Percentiles rank a stretch among this genome's conserved stretches.
phyloP scores from a whole-genome alignment of 352 stramenopile genomes.

The Phytophthora macrochlamydospora region DNA sequence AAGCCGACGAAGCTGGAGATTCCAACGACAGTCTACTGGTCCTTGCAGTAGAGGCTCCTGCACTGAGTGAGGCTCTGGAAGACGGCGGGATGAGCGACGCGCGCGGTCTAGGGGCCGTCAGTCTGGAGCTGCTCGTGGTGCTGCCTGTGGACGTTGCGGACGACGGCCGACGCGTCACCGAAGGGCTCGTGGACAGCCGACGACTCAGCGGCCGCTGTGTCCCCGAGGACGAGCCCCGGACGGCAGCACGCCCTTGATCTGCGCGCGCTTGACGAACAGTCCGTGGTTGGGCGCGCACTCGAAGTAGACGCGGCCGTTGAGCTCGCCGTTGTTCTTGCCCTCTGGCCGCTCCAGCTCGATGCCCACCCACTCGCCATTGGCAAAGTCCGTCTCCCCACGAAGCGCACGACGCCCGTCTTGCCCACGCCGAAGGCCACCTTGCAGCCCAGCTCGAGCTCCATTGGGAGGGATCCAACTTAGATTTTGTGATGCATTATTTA shows the following conservation, averaged over 20 bases:
- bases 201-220: conserved; percentile 45
- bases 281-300: conserved; percentile 70
- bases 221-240: conserved; percentile 19
- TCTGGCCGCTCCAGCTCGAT: conserved; percentile 81
- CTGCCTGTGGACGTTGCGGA: conserved; percentile 11
- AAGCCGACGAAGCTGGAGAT: conserved; percentile 8
- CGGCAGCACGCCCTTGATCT: conserved; percentile 43
- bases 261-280: conserved; percentile 67
- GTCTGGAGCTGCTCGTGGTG: conserved; percentile 12
- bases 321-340: conserved; percentile 86
- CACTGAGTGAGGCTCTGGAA: conserved; percentile 3
- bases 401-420: conserved; percentile 77
- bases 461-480: background rate
- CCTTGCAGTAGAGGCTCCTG: background rate
- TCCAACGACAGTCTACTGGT: conserved; percentile 40
- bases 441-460: conserved; percentile 65
- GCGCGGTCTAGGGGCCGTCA: conserved; percentile 16
- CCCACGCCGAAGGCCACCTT: conserved; percentile 71
- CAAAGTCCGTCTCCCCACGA: conserved; percentile 82
- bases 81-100: conserved; percentile 27
- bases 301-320: conserved; percentile 87
- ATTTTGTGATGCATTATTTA: background rate
- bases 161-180: conserved; percentile 9
- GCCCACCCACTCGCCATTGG: conserved; percentile 81
- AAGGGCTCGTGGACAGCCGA: conserved; percentile 33